Evolutionary conservation across 1,139 yeast genomes (phyloP), one percentile per base, ranked within the genome.

Genomic region (Lodderomyces jiufengensis): DNA sequence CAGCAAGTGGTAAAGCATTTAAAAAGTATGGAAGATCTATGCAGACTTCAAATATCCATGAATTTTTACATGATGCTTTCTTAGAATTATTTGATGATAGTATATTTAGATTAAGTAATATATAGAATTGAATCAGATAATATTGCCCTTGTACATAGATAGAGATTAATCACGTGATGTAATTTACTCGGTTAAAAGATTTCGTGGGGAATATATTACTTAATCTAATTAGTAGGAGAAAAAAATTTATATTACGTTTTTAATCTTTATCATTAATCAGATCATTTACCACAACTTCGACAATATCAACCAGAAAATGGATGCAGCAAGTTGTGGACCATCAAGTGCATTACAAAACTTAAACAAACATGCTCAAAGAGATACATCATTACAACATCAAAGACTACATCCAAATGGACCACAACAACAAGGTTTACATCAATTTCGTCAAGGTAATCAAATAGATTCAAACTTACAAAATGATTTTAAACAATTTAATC

Each of bases 41-140:
- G 83, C 86, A 86, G 52, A 86, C 98, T 0, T 78, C 90, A 2
- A 85, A 88, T 55, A 63, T 92, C 20, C 88, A 88, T 43, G 70
- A 73, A 37, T 73, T 69, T 42, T 77, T 90, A 18, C 84, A 86
- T 1, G 66, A 64, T 9, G 81, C 92, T 0, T 87, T 72, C 50
- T 50, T 51, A n/a, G 74, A 72, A 28, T 50, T 81, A 6, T 80
- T 75, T 48, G 64, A 52, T 25, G 38, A 36, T 21, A 40, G 37
- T 29, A 22, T 30, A n/a, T 38, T 26, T 32, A 38, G 38, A 27
- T 27, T 33, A 9, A 11, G 31, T 28, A 21, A 20, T 28, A 28
- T 28, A 16, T 27, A 16, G 8, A 11, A 11, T 18, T 3, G 13
- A 16, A 27, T n/a, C n/a, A n/a, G n/a, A n/a, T n/a, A n/a, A n/a